Evolutionary conservation across 2,329 filamentous ascomycete species (phyloP).

Genomic region (Lojkania enalia): DNA sequence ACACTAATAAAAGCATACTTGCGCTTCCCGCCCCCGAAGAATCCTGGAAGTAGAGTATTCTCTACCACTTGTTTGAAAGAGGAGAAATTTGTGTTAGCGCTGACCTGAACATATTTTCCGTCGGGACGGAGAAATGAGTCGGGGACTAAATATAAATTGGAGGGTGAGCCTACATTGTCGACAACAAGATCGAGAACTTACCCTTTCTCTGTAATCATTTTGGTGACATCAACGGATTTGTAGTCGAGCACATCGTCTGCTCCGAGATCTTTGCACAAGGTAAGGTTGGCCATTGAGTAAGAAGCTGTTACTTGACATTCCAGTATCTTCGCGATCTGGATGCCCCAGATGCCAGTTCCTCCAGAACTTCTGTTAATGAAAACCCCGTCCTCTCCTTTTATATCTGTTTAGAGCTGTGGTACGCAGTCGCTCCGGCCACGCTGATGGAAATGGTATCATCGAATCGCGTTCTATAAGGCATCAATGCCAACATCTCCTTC

Average conservation of each 20-base stretch:
- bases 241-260: conserved; percentile 69
- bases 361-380: conserved; percentile 69
- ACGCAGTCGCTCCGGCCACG: conserved; percentile 46
- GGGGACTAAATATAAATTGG: conserved; percentile 57
- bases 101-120: conserved; percentile 53
- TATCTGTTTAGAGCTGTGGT: conserved; percentile 43
- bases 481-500: conserved; percentile 17
- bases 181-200: conserved; percentile 58
- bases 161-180: conserved; percentile 60
- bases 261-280: conserved; percentile 61
- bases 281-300: conserved; percentile 62
- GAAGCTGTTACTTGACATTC: conserved; percentile 63
- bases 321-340: conserved; percentile 65
- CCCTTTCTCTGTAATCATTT: conserved; percentile 52
- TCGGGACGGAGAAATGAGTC: conserved; percentile 55
- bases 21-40: conserved; percentile 57
- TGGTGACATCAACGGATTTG: conserved; percentile 53
- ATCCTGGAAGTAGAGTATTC: conserved; percentile 50
- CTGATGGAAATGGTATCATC: conserved; percentile 44
- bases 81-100: conserved; percentile 13
- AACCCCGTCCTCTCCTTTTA: conserved; percentile 54
- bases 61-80: conserved; percentile 36
- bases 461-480: conserved; percentile 32
- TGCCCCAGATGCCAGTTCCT: conserved; percentile 62
- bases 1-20: conserved; percentile 46